A percentile compares a stretch with the other conserved stretches of the same genome.
Conservation (phyloP, 805 yeast species). For the Candida pseudoglaebosa region DNA sequence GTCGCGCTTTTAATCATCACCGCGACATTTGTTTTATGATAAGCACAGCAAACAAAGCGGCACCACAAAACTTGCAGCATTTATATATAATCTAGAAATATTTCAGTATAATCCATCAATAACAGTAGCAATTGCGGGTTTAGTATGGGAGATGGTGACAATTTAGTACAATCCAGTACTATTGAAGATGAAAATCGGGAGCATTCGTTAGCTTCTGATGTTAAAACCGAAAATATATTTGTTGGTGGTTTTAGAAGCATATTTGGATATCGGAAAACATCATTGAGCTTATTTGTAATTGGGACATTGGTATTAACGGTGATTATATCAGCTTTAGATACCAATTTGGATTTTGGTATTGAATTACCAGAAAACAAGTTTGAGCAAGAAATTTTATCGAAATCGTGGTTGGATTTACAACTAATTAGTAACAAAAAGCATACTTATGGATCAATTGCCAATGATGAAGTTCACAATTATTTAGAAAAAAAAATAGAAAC, state of each 20-base stretch:
- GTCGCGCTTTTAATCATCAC: too few species aligned
- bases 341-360: slow-evolving; percentile 35
- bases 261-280: slow-evolving; percentile 71
- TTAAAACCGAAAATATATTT: slow-evolving; percentile 17
- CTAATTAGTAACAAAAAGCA: slow-evolving; percentile 62
- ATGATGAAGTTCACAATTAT: slow-evolving; percentile 72
- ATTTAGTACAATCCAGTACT: not conserved
- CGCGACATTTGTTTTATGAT: too few species aligned
- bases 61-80: too few species aligned
- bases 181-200: not conserved
- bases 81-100: too few species aligned
- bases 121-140: too few species aligned
- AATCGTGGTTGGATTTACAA: slow-evolving; percentile 72
- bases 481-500: slow-evolving; percentile 41
- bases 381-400: slow-evolving; percentile 28
- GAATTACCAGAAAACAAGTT: slow-evolving; percentile 41
- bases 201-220: not conserved
- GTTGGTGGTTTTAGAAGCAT: slow-evolving; percentile 38
- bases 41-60: too few species aligned
- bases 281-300: slow-evolving; percentile 54
- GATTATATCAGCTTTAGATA: slow-evolving; percentile 34
- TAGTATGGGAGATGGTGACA: not conserved
- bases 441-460: slow-evolving; percentile 74
- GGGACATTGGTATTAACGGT: slow-evolving; percentile 44
- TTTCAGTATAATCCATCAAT: too few species aligned